Evolutionary conservation across 177 flowering plant genomes (phyloP).

Genomic region (Telopea speciosissima): DNA sequence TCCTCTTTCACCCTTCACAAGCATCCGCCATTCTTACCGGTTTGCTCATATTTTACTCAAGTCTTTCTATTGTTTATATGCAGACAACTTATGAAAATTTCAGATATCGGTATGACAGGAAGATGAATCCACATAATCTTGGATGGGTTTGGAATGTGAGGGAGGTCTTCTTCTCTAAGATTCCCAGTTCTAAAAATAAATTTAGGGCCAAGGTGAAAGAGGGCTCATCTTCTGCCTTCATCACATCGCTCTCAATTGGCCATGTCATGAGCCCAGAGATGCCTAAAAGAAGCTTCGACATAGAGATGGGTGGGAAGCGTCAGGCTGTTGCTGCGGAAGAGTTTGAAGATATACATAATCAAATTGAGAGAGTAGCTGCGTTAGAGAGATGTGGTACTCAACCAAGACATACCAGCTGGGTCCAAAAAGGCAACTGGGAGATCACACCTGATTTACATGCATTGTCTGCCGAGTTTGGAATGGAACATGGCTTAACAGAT

Average conservation of each 20-base stretch:
- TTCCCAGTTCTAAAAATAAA: conserved; percentile 48
- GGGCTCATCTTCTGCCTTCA: conserved; percentile 26
- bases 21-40: not conserved
- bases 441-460: conserved; percentile 37
- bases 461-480: conserved; percentile 45
- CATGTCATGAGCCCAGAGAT: conserved; percentile 37
- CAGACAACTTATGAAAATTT: conserved; percentile 92
- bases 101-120: conserved; percentile 55
- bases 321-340: conserved; percentile 56
- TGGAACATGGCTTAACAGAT: conserved; percentile 23
- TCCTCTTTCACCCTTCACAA: not conserved
- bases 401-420: conserved; percentile 33
- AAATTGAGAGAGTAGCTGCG: conserved; percentile 41
- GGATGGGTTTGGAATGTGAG: conserved; percentile 38
- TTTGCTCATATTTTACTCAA: not conserved
- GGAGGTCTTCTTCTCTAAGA: conserved; percentile 50
- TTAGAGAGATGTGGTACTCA: conserved; percentile 44
- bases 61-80: conserved; percentile 16
- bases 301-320: conserved; percentile 50
- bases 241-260: conserved; percentile 23
- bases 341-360: conserved; percentile 52
- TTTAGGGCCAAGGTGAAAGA: conserved; percentile 52
- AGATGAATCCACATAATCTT: conserved; percentile 53
- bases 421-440: conserved; percentile 43
- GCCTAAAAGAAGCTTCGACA: conserved; percentile 43